Percentiles rank a stretch among this genome's conserved stretches.
phyloP scores from a whole-genome alignment of 306 rosid species.

The peach (Prunus persica) region DNA sequence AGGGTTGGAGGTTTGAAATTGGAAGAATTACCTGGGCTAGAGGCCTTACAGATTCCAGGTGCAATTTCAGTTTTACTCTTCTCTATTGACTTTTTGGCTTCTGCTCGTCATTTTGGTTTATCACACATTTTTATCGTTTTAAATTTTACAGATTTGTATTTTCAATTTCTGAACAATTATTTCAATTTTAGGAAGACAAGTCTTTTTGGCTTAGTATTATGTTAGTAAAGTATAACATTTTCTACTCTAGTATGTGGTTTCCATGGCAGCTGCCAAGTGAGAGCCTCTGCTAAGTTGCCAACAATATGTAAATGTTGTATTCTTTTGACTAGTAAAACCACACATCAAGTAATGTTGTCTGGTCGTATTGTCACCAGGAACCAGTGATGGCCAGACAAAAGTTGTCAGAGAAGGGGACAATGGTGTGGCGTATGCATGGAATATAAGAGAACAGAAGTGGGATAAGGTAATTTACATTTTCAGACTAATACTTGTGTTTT shows the following conservation, averaged over 20 bases:
- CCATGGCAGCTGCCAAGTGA: neutral
- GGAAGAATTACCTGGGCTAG: slow-evolving; percentile 87
- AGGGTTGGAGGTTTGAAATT: slow-evolving; percentile 89
- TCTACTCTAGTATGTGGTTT: neutral
- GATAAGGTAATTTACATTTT: slow-evolving; percentile 67
- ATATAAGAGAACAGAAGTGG: slow-evolving; percentile 73
- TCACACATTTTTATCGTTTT: neutral
- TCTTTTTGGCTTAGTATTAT: slow-evolving; percentile 3
- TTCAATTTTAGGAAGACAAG: slow-evolving; percentile 17
- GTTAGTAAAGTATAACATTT: neutral
- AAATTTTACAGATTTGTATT: neutral
- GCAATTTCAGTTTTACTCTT: slow-evolving; percentile 15
- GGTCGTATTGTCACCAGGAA: slow-evolving; percentile 54
- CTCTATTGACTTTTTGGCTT: neutral
- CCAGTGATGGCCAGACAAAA: slow-evolving; percentile 90
- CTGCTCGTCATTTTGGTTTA: neutral
- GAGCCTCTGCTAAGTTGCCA: neutral
- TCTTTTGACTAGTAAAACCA: slow-evolving; percentile 2
- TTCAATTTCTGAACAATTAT: slow-evolving; percentile 2
- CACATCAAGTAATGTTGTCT: slow-evolving; percentile 4
- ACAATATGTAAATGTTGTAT: neutral
- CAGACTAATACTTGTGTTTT: neutral
- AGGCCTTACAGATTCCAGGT: slow-evolving; percentile 91
- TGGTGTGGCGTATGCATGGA: slow-evolving; percentile 97
- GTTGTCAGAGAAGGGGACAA: slow-evolving; percentile 95